Evolutionary conservation across 225 moss, liverwort and hornwort genomes (phyloP).

Genomic region (Sphagnum tenellum): DNA sequence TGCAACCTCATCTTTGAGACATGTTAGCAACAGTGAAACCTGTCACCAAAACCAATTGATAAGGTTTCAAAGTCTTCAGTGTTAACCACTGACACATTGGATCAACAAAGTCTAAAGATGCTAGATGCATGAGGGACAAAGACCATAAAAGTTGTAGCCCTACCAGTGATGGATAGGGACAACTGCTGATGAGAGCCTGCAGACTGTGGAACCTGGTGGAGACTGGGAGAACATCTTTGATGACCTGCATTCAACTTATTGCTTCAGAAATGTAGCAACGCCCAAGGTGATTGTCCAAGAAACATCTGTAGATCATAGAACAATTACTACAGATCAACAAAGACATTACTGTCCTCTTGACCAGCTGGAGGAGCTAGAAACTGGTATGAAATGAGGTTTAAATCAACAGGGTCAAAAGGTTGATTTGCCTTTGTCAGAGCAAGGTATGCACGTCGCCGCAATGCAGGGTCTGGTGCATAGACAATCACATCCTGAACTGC

Average conservation of each 20-base stretch:
- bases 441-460: slow-evolving; percentile 44
- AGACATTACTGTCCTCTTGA: too few species aligned
- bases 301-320: too few species aligned
- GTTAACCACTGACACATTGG: too few species aligned
- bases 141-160: too few species aligned
- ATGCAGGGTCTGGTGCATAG: slow-evolving; percentile 27
- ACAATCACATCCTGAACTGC: slow-evolving; percentile 58
- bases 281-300: too few species aligned
- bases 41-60: slow-evolving; percentile 20
- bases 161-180: slow-evolving; percentile 4
- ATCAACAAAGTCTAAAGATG: too few species aligned
- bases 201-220: slow-evolving; percentile 5
- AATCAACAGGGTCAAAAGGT: neutral
- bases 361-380: too few species aligned
- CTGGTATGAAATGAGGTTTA: too few species aligned
- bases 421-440: slow-evolving; percentile 41
- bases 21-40: slow-evolving; percentile 70
- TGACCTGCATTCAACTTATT: slow-evolving; percentile 1
- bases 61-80: too few species aligned
- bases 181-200: slow-evolving; percentile 5
- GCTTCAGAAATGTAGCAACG: too few species aligned
- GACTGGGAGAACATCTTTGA: slow-evolving; percentile 6
- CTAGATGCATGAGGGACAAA: too few species aligned
- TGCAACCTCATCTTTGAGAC: slow-evolving; percentile 66
- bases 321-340: too few species aligned